A percentile compares a stretch with the other conserved stretches of the same genome.
phyloP scores from a whole-genome alignment of 345 rosid species.

The Moricandia moricandioides region DNA sequence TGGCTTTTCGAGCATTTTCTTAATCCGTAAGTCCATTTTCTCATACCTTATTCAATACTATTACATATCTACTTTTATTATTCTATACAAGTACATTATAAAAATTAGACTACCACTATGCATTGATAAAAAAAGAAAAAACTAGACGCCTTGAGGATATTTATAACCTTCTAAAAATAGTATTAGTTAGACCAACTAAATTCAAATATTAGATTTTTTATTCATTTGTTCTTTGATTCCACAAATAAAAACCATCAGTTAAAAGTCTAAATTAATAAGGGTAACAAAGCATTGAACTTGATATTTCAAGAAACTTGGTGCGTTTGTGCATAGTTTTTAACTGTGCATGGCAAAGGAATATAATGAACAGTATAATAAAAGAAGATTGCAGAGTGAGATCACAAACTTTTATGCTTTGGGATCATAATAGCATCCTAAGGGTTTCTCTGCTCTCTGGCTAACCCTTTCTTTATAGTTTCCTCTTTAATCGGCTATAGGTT shows the following conservation, averaged over 20 bases:
- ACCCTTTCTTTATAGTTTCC: constrained; percentile 33
- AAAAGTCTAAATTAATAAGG: not conserved
- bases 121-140: not conserved
- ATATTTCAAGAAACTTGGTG: not conserved
- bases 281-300: not conserved
- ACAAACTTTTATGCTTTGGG: constrained; percentile 40
- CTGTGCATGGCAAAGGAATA: constrained; percentile 24
- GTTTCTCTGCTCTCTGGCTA: constrained; percentile 32
- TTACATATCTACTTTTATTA: constrained; percentile 9
- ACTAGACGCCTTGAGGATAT: not conserved
- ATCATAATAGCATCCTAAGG: constrained; percentile 44
- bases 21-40: constrained; percentile 70
- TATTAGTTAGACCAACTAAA: not conserved
- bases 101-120: not conserved
- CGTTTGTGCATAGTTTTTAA: not conserved
- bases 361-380: constrained; percentile 19
- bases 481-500: constrained; percentile 19
- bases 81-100: not conserved
- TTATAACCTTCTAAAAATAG: not conserved
- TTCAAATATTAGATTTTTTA: not conserved
- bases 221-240: not conserved
- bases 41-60: not conserved
- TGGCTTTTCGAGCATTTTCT: constrained; percentile 98
- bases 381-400: constrained; percentile 32
- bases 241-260: not conserved